Evolutionary conservation across 257 asterid species (phyloP).

Genomic region (Salvia rosmarinus): DNA sequence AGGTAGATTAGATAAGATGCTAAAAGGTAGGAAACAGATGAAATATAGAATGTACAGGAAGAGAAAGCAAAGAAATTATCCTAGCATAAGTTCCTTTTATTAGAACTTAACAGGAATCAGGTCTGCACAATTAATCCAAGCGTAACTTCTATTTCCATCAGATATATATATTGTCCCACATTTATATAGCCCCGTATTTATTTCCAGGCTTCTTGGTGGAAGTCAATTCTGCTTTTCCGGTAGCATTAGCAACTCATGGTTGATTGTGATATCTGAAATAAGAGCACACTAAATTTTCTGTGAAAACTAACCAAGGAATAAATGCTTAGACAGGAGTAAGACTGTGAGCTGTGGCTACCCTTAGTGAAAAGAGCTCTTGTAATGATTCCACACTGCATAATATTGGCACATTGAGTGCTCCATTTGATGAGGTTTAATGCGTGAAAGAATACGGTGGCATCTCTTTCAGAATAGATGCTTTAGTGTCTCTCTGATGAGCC

Average conservation of each 20-base stretch:
- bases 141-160: neutral
- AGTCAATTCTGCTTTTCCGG: neutral
- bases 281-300: neutral
- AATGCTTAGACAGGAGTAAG: neutral
- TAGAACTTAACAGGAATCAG: neutral
- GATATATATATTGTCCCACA: neutral
- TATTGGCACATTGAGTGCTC: neutral
- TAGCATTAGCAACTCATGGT: neutral
- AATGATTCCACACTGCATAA: neutral
- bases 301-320: neutral
- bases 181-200: neutral
- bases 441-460: neutral
- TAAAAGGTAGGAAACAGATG: neutral
- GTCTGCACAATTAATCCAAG: neutral
- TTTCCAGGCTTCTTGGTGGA: neutral
- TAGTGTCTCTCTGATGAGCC: neutral
- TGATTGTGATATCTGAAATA: neutral
- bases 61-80: neutral
- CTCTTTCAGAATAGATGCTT: neutral
- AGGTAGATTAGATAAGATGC: neutral
- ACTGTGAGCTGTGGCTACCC: neutral
- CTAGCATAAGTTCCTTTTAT: neutral
- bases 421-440: neutral
- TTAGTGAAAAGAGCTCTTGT: no score
- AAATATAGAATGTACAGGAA: neutral